Evolutionary conservation across 371 early-diverging fungal species (phyloP), one percentile per base, ranked within the genome.

Genomic region (Syncephalastrum sp.): DNA sequence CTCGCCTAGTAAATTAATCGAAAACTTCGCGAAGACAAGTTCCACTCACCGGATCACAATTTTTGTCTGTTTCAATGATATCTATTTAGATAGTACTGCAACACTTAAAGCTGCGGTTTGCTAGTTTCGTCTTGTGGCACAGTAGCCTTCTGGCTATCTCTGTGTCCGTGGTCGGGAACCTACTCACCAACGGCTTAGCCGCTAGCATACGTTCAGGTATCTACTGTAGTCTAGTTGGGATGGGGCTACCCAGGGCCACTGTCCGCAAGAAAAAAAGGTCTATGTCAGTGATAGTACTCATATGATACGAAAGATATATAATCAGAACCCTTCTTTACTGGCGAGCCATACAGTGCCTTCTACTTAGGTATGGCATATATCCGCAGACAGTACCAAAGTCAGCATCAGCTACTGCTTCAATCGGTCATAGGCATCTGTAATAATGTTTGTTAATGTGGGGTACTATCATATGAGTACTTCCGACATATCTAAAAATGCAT

Each of bases 361-460:
- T 21, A 68, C 63, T 53, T 85, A 79, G 3, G 79, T 69, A n/a
- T 72, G 63, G 17, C 57, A 90, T 33, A 94, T 65, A 61, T 95
- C 96, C n/a, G n/a, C n/a, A n/a, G n/a, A 91, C 70, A 73, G 81
- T 93, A 1, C 91, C 91, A n/a, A n/a, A n/a, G n/a, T 81, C 76
- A 0, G 38, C 27, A 56, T 84, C 86, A 56, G 91, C 79, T 0
- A 81, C 68, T 12, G 60, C 65, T 24, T 63, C 68, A 0, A 91
- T 92, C 0, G 84, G 86, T 56, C 83, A 70, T 13, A 56, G 50
- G 46, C 80, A 79, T 46, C 82, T 82, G 42, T 80, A 68, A 55
- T 90, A 89, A 0, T 88, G 29, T 65, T 63, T 82, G 86, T 89
- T 2, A 88, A 68, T 44, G 88, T 91, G 15, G 91, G 88, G 0